These are phyloP conservation scores for Paracoccidioides lutzii DNA, from an alignment of 2,329 filamentous ascomycete genomes.

Conservation along the genomic window DNA sequence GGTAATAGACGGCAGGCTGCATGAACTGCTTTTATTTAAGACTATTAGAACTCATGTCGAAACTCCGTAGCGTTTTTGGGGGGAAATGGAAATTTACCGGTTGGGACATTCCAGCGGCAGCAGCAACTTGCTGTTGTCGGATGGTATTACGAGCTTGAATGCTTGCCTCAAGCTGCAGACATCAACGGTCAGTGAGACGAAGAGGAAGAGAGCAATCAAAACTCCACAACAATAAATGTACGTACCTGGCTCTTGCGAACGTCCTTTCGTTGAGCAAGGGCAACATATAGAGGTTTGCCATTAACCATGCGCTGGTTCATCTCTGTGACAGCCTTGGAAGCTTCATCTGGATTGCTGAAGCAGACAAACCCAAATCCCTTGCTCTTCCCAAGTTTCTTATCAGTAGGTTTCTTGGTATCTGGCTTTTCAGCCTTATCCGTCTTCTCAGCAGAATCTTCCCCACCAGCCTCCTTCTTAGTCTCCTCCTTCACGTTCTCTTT, in stretches of 20 bases:
- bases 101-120: constrained; percentile 73
- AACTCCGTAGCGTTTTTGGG: constrained; percentile 8
- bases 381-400: constrained; percentile 76
- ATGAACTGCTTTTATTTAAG: constrained; percentile 46
- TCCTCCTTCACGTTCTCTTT: constrained; percentile 25
- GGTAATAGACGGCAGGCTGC: constrained; percentile 85
- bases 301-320: constrained; percentile 99
- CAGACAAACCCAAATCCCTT: constrained; percentile 99
- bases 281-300: constrained; percentile 93
- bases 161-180: constrained; percentile 67
- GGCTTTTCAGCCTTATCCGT: constrained; percentile 43
- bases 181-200: neutral
- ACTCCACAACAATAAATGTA: neutral
- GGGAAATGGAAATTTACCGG: constrained; percentile 26
- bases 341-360: constrained; percentile 98
- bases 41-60: constrained; percentile 1
- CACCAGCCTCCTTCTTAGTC: constrained; percentile 28
- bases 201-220: neutral
- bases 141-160: constrained; percentile 99
- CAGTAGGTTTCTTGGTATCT: constrained; percentile 42
- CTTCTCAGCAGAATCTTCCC: constrained; percentile 35
- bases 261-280: constrained; percentile 97
- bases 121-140: constrained; percentile 93
- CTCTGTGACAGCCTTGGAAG: constrained; percentile 96
- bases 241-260: constrained; percentile 81